Base-by-base conservation (phyloP, 2,329 filamentous ascomycete species). In the Nothophoma quercina region DNA sequence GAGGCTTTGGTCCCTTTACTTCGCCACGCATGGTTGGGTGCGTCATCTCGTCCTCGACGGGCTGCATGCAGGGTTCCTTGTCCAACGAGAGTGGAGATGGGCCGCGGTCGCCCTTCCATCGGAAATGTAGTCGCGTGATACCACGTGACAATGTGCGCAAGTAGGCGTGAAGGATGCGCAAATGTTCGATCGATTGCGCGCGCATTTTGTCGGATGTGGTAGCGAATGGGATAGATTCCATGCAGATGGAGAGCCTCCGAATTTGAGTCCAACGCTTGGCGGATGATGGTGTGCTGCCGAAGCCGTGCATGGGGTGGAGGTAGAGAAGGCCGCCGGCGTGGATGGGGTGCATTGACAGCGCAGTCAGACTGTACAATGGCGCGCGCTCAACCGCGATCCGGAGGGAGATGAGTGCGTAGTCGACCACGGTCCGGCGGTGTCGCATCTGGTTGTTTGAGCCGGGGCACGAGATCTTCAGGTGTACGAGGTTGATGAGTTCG, bases 361-460 rank as follows among this genome's bases (percentile, higher is more conserved):
- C 88, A 58, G 81, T 79, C 12, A 96, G 82, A 51, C 81, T 82
- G 42, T 78, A 79, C 40, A 95, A 77, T 1, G 86, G 84, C 8
- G 87, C 85, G 46, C 88, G 84, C 77, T 96, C 92, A 23, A 96
- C 77, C 10, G 92, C 88, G 59, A 96, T 91, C 59, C 91, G 88
- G 48, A 96, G 77, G 59, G 90, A 95, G 70, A 96, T 91, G 56
- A 96, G 85, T 4, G 91, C 91, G 69, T 95, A 96, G 79, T 96
- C 92, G 54, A 96, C 90, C 40, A 88, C 86, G 72, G 86, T 87
- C 39, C 90, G 84, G 29, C 91, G 84, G 69, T 92, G 91, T 35
- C 88, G 81, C 70, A 91, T 86, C 29, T 69, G 56, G 7, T 81
- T 78, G 53, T 86, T 80, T 72, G 92, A 88, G 29, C 86, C 88